Percentiles rank a stretch among this genome's conserved stretches.
These are phyloP conservation scores for Emergomyces pasteurianus DNA, from an alignment of 2,329 filamentous ascomycete genomes.

Conservation along the genomic window DNA sequence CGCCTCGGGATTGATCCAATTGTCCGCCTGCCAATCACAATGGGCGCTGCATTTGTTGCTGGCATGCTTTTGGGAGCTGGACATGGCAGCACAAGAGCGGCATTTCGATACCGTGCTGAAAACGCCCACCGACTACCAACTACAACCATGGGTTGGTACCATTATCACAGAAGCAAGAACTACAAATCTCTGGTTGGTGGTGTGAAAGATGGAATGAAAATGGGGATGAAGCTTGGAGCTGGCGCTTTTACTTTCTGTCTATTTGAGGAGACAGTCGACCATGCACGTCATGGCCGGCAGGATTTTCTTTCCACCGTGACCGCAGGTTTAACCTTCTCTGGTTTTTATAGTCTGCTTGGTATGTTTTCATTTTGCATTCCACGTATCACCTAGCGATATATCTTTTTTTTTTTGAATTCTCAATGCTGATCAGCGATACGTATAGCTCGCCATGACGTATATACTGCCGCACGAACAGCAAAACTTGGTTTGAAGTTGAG, in stretches of 20 bases:
- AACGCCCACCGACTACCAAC: slow-evolving; percentile 88
- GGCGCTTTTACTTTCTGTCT: slow-evolving; percentile 68
- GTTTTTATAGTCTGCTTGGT: slow-evolving; percentile 80
- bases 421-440: slow-evolving; percentile 4
- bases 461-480: slow-evolving; percentile 64
- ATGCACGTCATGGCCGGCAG: slow-evolving; percentile 43
- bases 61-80: slow-evolving; percentile 60
- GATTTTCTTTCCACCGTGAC: slow-evolving; percentile 73
- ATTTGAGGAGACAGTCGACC: slow-evolving; percentile 76
- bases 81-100: slow-evolving; percentile 60
- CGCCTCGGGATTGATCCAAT: slow-evolving; percentile 52
- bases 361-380: slow-evolving; percentile 26
- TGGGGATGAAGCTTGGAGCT: slow-evolving; percentile 57
- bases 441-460: slow-evolving; percentile 65
- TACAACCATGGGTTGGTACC: slow-evolving; percentile 77
- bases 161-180: slow-evolving; percentile 98
- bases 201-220: slow-evolving; percentile 62
- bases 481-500: slow-evolving; percentile 70
- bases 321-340: slow-evolving; percentile 73
- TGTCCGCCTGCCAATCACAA: slow-evolving; percentile 54
- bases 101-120: slow-evolving; percentile 82
- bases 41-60: slow-evolving; percentile 51
- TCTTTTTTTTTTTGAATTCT: slow-evolving; percentile 1
- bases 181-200: slow-evolving; percentile 73
- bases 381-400: neutral